Conservation (phyloP, 352 stramenopile species). For the Globisporangium sylvaticum region DNA sequence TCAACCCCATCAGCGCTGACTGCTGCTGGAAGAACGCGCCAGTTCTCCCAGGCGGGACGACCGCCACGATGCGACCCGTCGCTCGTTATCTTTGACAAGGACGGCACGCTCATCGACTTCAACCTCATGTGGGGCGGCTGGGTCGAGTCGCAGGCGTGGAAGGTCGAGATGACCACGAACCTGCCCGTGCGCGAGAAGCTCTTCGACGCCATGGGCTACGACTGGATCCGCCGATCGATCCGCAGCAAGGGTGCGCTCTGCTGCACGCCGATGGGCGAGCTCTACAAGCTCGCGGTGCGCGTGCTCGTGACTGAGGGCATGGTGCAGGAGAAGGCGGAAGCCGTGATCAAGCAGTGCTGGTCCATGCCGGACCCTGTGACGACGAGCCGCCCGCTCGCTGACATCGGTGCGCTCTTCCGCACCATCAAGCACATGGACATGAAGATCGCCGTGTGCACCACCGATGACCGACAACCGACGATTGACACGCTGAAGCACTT, state of each 20-base stretch:
- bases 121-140: slow-evolving; percentile 88
- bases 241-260: slow-evolving; percentile 79
- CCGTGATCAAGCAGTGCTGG: slow-evolving; percentile 76
- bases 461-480: slow-evolving; percentile 77
- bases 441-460: slow-evolving; percentile 88
- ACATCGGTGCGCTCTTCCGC: slow-evolving; percentile 75
- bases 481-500: slow-evolving; percentile 75
- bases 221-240: slow-evolving; percentile 80
- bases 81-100: slow-evolving; percentile 89
- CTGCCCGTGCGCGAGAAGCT: slow-evolving; percentile 80
- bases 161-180: slow-evolving; percentile 80
- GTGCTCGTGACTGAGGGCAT: slow-evolving; percentile 75
- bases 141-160: slow-evolving; percentile 82
- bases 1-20: not conserved
- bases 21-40: not conserved
- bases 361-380: slow-evolving; percentile 75
- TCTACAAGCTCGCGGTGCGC: slow-evolving; percentile 78
- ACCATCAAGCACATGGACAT: slow-evolving; percentile 83
- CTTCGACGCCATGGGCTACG: slow-evolving; percentile 85
- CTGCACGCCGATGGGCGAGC: slow-evolving; percentile 81
- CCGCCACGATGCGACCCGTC: slow-evolving; percentile 43
- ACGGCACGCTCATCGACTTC: slow-evolving; percentile 89
- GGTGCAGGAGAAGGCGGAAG: slow-evolving; percentile 47
- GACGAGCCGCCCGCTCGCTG: slow-evolving; percentile 65
- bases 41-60: slow-evolving; percentile 10